Base-by-base conservation (phyloP, 2,329 filamentous ascomycete species). In the Aspergillus sp. region DNA sequence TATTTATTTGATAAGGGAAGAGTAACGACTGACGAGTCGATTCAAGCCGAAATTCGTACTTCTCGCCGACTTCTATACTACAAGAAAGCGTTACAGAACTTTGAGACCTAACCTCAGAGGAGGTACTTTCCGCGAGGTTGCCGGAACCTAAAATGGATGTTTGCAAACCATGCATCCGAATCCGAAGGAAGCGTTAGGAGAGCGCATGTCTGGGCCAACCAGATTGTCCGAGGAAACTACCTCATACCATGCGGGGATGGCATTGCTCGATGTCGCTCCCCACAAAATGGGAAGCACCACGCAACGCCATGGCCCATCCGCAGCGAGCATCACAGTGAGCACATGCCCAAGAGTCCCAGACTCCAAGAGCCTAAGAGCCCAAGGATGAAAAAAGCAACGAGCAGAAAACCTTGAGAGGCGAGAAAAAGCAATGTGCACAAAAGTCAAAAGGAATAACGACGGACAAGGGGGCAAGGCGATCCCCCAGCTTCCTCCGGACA, bases 221-320 rank as follows among this genome's bases (percentile, higher is more conserved):
- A 15, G 46, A 23, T 7, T 48, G 13, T 19, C n/a, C 43, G n/a
- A 47, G 30, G 52, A 46, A 30, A 28, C 57, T 60, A 25, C 57
- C 19, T 19, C 19, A 19, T 19, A 19, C 19, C 49, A 65, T 67
- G 65, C 59, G 65, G 65, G 61, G 61, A 57, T 54, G 57, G 53
- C 47, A 48, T 60, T 56, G 34, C 58, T 58, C 56, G 34, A 34
- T 41, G 51, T 47, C 54, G 52, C 46, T 54, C 52, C 59, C 53
- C 55, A 54, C 25, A 28, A 28, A 28, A 28, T 28, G 25, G 38
- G 59, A 50, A 53, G 63, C 57, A 60, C 62, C 61, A 57, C 49
- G 55, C 59, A 23, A 17, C 17, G n/a, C 45, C 22, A 11, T 46
- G 45, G 47, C 31, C 43, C 25, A 57, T 61, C 51, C 55, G 57